Percentiles rank a stretch among this genome's conserved stretches.
Conservation (phyloP, 305 asterid species). For the Fraxinus angustifolia region DNA sequence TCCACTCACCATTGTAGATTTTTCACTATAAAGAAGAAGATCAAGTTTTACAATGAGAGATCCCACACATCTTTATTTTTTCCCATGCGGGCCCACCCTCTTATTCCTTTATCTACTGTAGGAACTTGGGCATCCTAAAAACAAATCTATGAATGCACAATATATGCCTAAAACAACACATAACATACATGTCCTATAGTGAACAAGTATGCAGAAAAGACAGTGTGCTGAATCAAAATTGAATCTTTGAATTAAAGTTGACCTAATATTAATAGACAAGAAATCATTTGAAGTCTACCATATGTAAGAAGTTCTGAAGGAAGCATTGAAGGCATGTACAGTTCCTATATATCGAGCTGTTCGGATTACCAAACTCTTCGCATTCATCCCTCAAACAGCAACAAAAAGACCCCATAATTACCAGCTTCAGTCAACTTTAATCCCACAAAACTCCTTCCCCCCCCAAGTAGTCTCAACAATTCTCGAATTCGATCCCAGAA, state of each 20-base stretch:
- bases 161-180: background rate
- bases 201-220: background rate
- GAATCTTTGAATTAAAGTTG: too few species aligned
- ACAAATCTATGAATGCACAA: background rate
- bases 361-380: constrained; percentile 62
- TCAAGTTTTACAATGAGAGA: too few species aligned
- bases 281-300: background rate
- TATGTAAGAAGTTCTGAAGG: background rate
- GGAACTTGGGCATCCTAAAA: background rate
- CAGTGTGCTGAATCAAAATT: background rate
- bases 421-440: constrained; percentile 20
- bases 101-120: background rate
- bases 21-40: too few species aligned
- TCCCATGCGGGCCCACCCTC: background rate
- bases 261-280: background rate
- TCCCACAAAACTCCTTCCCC: constrained; percentile 21
- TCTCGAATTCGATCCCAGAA: constrained; percentile 10
- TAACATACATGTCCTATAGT: background rate
- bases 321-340: background rate
- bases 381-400: constrained; percentile 79
- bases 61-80: background rate
- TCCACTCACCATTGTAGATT: too few species aligned
- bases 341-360: constrained; percentile 53
- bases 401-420: constrained; percentile 75
- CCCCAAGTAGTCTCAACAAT: constrained; percentile 23